A percentile compares a stretch with the other conserved stretches of the same genome.
These are phyloP conservation scores for Emericellopsis terricola DNA, from an alignment of 495 filamentous ascomycete species.

Conservation along the genomic window DNA sequence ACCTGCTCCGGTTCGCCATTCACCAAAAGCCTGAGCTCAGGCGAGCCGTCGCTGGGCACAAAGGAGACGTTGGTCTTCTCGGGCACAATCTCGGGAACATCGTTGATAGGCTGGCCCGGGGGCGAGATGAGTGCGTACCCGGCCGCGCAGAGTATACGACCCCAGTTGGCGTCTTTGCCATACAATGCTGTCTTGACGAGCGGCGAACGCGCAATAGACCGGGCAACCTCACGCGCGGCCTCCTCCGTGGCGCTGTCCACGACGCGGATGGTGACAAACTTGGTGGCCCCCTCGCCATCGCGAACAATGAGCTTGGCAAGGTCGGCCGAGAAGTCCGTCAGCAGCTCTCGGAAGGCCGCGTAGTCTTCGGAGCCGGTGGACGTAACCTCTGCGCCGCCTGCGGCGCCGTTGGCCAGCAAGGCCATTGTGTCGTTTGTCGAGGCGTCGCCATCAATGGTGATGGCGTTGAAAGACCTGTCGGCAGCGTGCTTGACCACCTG, in stretches of 20 bases:
- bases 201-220: conserved; percentile 80
- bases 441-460: conserved; percentile 92
- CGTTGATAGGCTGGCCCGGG: conserved; percentile 29
- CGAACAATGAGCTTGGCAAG: conserved; percentile 86
- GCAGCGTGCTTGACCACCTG: conserved; percentile 56
- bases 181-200: conserved; percentile 96
- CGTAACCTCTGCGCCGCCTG: conserved; percentile 49
- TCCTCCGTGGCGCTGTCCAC: conserved; percentile 47
- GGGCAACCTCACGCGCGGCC: conserved; percentile 53
- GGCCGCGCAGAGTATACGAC: conserved; percentile 81
- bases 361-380: conserved; percentile 42
- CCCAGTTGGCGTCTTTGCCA: conserved; percentile 96
- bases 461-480: conserved; percentile 84
- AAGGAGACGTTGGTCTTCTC: conserved; percentile 86
- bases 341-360: conserved; percentile 41
- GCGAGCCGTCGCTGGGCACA: conserved; percentile 66
- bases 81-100: conserved; percentile 47
- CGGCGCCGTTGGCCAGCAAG: conserved; percentile 85
- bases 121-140: conserved; percentile 63
- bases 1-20: conserved; percentile 84
- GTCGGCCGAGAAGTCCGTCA: conserved; percentile 63
- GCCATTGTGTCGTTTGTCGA: conserved; percentile 94
- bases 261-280: conserved; percentile 91
- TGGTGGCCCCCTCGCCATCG: conserved; percentile 94
- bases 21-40: conserved; percentile 66